phyloP scores from a whole-genome alignment of 106 monocot species.

The Allium cepa region DNA sequence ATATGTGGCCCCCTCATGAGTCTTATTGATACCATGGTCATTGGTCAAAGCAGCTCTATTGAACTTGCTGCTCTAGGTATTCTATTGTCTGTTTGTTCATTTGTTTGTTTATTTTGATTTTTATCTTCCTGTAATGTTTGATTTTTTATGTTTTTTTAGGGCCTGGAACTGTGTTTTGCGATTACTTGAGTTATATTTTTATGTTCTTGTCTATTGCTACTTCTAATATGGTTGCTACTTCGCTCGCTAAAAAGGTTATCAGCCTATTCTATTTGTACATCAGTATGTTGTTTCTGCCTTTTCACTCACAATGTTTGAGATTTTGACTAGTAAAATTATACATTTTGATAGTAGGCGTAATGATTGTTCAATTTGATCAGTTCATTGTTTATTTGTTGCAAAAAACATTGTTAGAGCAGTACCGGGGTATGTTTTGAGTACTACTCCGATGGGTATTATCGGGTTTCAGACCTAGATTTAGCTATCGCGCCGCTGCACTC shows the following conservation, averaged over 20 bases:
- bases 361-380: too few species aligned
- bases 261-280: background rate
- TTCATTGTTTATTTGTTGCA: too few species aligned
- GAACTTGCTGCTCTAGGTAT: slow-evolving; percentile 89
- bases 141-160: slow-evolving; percentile 27
- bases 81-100: background rate
- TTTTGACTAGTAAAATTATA: too few species aligned
- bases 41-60: slow-evolving; percentile 81
- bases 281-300: too few species aligned
- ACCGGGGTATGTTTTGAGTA: too few species aligned
- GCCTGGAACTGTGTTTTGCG: slow-evolving; percentile 86
- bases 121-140: background rate
- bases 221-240: slow-evolving; percentile 94
- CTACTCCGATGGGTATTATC: too few species aligned
- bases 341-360: too few species aligned
- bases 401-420: too few species aligned
- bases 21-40: slow-evolving; percentile 93
- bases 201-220: slow-evolving; percentile 97
- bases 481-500: too few species aligned
- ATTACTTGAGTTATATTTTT: slow-evolving; percentile 75
- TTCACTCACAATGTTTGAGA: too few species aligned
- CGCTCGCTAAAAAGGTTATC: slow-evolving; percentile 60
- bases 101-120: background rate
- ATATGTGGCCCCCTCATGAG: slow-evolving; percentile 96
- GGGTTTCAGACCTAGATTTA: too few species aligned